These are phyloP conservation scores for Coniophora puteana DNA, from an alignment of 1,284 basidiomycete genomes.

Conservation along the genomic window DNA sequence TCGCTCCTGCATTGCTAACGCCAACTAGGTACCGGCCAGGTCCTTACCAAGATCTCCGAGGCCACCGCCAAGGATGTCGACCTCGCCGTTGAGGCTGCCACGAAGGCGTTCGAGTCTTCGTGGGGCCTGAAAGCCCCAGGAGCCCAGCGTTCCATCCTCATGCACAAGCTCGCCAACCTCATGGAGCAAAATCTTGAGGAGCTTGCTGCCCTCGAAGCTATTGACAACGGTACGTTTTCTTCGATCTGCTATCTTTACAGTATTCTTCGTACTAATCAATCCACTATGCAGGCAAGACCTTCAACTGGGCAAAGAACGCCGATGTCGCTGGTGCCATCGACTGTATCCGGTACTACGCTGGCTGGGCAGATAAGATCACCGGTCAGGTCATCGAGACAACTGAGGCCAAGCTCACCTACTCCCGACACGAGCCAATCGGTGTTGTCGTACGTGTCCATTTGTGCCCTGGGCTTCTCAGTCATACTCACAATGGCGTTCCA, in stretches of 20 bases:
- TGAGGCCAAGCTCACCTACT: slow-evolving; percentile 73
- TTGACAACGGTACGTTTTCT: slow-evolving; percentile 43
- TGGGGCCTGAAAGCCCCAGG: slow-evolving; percentile 56
- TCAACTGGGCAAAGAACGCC: slow-evolving; percentile 63
- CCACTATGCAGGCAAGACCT: slow-evolving; percentile 61
- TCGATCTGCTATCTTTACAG: not conserved
- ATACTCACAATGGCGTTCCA: not conserved
- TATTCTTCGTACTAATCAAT: not conserved
- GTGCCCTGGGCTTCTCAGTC: not conserved
- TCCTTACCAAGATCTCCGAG: slow-evolving; percentile 65
- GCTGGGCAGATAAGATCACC: slow-evolving; percentile 85
- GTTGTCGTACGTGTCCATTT: slow-evolving; percentile 44
- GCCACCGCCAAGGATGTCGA: slow-evolving; percentile 74
- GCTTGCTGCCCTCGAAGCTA: slow-evolving; percentile 56
- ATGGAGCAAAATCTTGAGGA: slow-evolving; percentile 61
- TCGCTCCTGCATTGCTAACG: not conserved
- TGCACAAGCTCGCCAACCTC: slow-evolving; percentile 53
- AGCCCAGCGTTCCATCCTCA: slow-evolving; percentile 46
- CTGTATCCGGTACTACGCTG: slow-evolving; percentile 70
- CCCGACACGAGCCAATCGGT: slow-evolving; percentile 91
- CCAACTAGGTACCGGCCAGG: slow-evolving; percentile 59
- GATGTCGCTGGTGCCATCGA: slow-evolving; percentile 73
- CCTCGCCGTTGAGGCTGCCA: slow-evolving; percentile 72
- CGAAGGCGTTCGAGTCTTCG: slow-evolving; percentile 61
- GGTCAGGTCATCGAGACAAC: slow-evolving; percentile 67